Evolutionary conservation across 257 asterid species (phyloP).

Genomic region (Nicotiana undulata): DNA sequence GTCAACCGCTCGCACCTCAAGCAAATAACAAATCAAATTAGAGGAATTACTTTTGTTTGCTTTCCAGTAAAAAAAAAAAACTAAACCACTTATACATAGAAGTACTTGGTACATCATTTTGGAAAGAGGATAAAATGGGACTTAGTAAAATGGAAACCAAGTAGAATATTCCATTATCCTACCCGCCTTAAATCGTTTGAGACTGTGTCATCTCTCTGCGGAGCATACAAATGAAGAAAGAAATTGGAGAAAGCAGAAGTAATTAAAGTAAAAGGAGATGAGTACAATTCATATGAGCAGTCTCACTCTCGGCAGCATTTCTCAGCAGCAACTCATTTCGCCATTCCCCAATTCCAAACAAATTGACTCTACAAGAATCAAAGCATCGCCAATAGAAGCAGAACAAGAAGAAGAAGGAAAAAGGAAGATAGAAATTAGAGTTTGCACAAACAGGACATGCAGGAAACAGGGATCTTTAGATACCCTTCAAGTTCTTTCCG

Average conservation of each 20-base stretch:
- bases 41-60: no score
- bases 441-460: conserved; percentile 70
- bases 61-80: no score
- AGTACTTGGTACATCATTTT: no score
- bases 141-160: background rate
- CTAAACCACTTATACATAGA: no score
- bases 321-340: background rate
- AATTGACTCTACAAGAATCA: conserved; percentile 10
- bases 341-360: conserved; percentile 8
- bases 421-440: conserved; percentile 42
- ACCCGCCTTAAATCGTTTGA: background rate
- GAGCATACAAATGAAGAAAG: background rate
- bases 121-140: no score
- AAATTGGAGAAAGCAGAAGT: background rate
- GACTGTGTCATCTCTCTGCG: background rate
- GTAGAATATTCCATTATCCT: background rate
- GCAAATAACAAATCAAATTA: no score
- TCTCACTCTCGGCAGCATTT: background rate
- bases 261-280: background rate
- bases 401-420: background rate
- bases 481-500: conserved; percentile 56
- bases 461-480: conserved; percentile 83
- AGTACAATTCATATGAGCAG: conserved; percentile 1
- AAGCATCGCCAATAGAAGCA: conserved; percentile 15
- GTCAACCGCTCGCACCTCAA: no score